Evolutionary conservation across 495 filamentous ascomycete genomes (phyloP).

Genomic region (Staphylotrichum tortipilum): DNA sequence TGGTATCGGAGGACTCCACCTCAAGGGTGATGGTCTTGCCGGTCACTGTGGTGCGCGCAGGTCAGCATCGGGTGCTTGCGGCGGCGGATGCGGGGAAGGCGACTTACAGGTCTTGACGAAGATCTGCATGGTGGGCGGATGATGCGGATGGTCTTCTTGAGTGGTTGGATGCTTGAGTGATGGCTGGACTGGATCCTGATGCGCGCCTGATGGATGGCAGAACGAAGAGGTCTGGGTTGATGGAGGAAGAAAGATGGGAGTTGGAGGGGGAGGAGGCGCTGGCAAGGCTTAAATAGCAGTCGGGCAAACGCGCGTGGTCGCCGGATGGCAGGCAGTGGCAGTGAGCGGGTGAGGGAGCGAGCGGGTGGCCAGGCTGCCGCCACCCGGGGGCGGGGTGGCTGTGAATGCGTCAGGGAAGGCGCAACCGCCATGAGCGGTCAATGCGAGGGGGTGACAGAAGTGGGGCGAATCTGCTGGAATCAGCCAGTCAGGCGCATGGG

Average conservation of each 20-base stretch:
- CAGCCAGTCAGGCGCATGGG: conserved; percentile 21
- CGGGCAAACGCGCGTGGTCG: conserved; percentile 25
- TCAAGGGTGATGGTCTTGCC: conserved; percentile 99
- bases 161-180: conserved; percentile 16
- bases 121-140: conserved; percentile 69
- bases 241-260: conserved; percentile 3
- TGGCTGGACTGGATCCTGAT: neutral
- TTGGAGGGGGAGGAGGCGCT: conserved; percentile 8
- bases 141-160: conserved; percentile 9
- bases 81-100: conserved; percentile 12
- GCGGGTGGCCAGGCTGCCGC: conserved; percentile 29
- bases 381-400: conserved; percentile 24
- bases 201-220: conserved; percentile 19
- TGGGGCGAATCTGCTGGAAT: conserved; percentile 24
- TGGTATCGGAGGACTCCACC: conserved; percentile 96
- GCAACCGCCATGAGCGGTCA: conserved; percentile 27
- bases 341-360: too few species aligned
- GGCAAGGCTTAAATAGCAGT: conserved; percentile 16
- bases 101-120: conserved; percentile 93
- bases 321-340: conserved; percentile 20
- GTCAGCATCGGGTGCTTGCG: conserved; percentile 18
- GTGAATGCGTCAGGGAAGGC: conserved; percentile 27
- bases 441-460: conserved; percentile 21
- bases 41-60: conserved; percentile 55
- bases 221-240: conserved; percentile 10